phyloP scores from a whole-genome alignment of 805 yeast genomes.

The Metschnikowia noctiluminum region DNA sequence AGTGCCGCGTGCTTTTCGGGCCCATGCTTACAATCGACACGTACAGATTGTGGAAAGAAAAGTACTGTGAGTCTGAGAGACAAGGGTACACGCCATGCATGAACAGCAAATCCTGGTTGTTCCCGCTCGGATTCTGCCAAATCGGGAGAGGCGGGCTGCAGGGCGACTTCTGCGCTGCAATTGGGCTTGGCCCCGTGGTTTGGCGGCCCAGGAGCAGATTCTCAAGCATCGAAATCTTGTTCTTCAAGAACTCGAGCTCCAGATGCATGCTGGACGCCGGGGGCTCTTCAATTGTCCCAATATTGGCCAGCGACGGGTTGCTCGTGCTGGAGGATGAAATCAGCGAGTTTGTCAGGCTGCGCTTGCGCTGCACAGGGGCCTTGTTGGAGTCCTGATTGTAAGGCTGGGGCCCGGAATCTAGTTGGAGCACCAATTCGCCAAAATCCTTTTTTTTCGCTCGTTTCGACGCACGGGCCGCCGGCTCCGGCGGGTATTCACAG shows the following conservation, averaged over 20 bases:
- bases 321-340: constrained; percentile 1
- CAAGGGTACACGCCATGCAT: constrained; percentile 16
- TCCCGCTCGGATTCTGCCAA: constrained; percentile 4
- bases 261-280: constrained; percentile 8
- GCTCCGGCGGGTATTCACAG: constrained; percentile 28
- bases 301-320: neutral
- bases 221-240: constrained; percentile 21
- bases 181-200: neutral
- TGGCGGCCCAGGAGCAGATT: constrained; percentile 12
- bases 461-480: neutral
- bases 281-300: neutral
- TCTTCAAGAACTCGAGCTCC: constrained; percentile 20
- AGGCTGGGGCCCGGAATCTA: neutral
- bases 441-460: constrained; percentile 4
- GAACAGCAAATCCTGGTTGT: constrained; percentile 2
- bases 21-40: constrained; percentile 14
- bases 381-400: neutral
- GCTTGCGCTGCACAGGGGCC: neutral
- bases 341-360: neutral
- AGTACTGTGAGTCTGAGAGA: constrained; percentile 24
- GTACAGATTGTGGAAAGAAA: constrained; percentile 35
- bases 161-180: neutral
- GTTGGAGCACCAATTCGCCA: constrained; percentile 10
- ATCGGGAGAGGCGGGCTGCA: neutral
- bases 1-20: constrained; percentile 8